Evolutionary conservation across 805 yeast species (phyloP).

Genomic region (Kodamaea restingae): DNA sequence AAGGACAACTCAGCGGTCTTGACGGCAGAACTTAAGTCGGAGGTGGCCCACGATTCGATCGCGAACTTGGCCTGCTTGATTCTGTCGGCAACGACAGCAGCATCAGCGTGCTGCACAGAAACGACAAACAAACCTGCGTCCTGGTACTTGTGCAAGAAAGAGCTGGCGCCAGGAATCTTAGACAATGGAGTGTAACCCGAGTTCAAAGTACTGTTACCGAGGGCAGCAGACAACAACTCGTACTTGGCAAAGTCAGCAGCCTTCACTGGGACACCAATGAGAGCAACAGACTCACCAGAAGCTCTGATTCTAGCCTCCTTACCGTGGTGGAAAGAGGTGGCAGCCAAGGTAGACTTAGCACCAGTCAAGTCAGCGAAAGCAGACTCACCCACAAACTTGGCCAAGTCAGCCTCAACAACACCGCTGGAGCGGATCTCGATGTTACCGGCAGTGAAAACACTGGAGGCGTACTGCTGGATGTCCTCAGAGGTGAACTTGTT

Average conservation of each 20-base stretch:
- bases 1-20: conserved; percentile 40
- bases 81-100: conserved; percentile 51
- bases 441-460: conserved; percentile 66
- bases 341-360: conserved; percentile 35
- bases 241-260: conserved; percentile 59
- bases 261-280: conserved; percentile 76
- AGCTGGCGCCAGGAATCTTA: conserved; percentile 43
- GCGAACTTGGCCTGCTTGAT: conserved; percentile 56
- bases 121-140: conserved; percentile 81
- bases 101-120: conserved; percentile 53
- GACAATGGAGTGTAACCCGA: conserved; percentile 50
- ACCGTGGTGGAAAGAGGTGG: conserved; percentile 50
- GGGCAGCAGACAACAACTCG: conserved; percentile 66
- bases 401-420: conserved; percentile 67
- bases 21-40: conserved; percentile 55
- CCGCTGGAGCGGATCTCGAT: conserved; percentile 70
- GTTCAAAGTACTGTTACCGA: conserved; percentile 57
- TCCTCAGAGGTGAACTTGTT: conserved; percentile 55
- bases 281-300: conserved; percentile 65
- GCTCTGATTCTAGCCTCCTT: conserved; percentile 65
- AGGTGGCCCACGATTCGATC: conserved; percentile 29
- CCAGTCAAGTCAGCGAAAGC: conserved; percentile 61
- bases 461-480: conserved; percentile 60
- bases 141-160: conserved; percentile 60
- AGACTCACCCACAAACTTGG: conserved; percentile 61